Conservation (phyloP, 2,329 filamentous ascomycete species). For the Epichloe brachyelytri region DNA sequence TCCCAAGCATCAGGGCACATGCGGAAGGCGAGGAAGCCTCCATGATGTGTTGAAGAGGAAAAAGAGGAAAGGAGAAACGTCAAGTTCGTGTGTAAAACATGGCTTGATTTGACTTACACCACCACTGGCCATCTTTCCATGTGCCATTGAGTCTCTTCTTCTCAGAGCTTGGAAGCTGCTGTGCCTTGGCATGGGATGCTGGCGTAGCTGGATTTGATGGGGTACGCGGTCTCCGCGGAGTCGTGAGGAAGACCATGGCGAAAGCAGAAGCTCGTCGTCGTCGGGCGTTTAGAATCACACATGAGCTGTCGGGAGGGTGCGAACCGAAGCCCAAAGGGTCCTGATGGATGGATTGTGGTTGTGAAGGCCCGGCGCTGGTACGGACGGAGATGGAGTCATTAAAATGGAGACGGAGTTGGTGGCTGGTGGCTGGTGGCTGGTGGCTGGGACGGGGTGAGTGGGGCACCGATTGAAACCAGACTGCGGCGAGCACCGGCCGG, state of each 20-base stretch:
- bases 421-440: not conserved
- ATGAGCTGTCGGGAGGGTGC: not conserved
- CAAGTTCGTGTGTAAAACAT: not conserved
- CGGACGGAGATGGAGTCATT: not conserved
- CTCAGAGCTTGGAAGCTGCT: conserved; percentile 13
- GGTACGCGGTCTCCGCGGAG: not conserved
- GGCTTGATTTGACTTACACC: conserved; percentile 17
- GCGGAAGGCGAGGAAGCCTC: not conserved
- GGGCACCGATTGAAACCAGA: not conserved
- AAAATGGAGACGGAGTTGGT: not conserved
- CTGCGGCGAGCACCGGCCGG: not conserved
- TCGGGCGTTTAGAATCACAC: not conserved
- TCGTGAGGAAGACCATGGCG: not conserved
- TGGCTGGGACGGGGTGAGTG: not conserved
- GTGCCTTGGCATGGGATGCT: conserved; percentile 2
- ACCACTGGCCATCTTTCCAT: conserved; percentile 22
- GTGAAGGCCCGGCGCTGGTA: not conserved
- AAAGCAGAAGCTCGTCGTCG: not conserved
- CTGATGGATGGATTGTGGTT: not conserved
- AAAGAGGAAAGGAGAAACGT: not conserved
- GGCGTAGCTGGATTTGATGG: not conserved
- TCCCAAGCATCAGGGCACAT: no score
- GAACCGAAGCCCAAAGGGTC: not conserved
- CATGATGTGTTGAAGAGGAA: not conserved
- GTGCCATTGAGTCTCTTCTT: conserved; percentile 22